phyloP scores from a whole-genome alignment of 1,284 basidiomycete species.

The Apiotrichum veenhuisii region DNA sequence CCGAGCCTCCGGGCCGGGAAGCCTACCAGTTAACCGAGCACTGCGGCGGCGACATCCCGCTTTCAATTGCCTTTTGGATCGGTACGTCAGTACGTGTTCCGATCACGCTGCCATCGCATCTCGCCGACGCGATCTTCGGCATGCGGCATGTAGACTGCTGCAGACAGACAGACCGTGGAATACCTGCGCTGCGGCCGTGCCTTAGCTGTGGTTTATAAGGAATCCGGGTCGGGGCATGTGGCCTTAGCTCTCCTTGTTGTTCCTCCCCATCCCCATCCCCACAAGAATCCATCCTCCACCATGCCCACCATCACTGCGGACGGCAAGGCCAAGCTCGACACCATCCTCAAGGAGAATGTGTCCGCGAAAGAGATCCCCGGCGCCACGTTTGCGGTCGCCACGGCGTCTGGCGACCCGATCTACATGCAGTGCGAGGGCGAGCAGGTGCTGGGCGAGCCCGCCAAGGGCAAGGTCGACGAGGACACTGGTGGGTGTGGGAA shows the following conservation, averaged over 20 bases:
- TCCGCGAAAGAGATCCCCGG: constrained; percentile 26
- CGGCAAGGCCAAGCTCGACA: constrained; percentile 25
- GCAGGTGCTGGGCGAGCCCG: constrained; percentile 25
- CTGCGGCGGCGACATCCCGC: too few species aligned
- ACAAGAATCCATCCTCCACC: neutral
- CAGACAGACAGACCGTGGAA: too few species aligned
- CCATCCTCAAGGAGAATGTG: constrained; percentile 20
- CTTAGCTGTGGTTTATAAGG: too few species aligned
- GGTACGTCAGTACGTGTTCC: too few species aligned
- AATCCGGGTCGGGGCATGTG: too few species aligned
- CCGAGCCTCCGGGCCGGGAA: too few species aligned
- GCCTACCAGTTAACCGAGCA: too few species aligned
- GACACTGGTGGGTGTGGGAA: constrained; percentile 32
- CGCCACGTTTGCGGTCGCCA: constrained; percentile 31
- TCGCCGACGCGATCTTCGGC: too few species aligned
- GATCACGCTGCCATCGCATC: too few species aligned
- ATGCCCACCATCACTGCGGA: constrained; percentile 6
- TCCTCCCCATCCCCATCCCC: neutral
- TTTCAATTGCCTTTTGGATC: too few species aligned
- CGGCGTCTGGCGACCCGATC: constrained; percentile 12
- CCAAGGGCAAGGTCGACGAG: constrained; percentile 27
- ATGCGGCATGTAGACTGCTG: too few species aligned
- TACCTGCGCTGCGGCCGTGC: too few species aligned
- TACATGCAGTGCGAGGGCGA: constrained; percentile 33
- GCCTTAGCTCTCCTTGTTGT: neutral